Evolutionary conservation across 2,329 filamentous ascomycete genomes (phyloP).

Genomic region (Fusarium zealandicum): DNA sequence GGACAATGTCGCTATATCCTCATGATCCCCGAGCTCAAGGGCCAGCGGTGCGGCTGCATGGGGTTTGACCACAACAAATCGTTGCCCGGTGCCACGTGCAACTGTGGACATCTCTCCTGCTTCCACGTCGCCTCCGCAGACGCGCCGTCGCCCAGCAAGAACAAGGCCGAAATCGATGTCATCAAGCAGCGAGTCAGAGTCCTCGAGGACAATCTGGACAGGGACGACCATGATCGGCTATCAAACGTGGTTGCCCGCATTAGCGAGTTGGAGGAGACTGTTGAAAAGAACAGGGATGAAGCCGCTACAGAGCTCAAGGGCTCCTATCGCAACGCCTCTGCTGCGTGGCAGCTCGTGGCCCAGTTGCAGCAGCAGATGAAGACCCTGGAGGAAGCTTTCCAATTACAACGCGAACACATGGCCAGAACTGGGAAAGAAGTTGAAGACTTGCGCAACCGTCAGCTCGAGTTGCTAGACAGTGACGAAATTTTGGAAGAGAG

Average conservation of each 20-base stretch:
- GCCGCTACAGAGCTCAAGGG: conserved; percentile 60
- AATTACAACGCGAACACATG: conserved; percentile 52
- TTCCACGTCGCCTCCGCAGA: conserved; percentile 62
- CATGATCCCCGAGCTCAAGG: conserved; percentile 62
- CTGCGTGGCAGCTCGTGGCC: conserved; percentile 61
- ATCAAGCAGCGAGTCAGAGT: conserved; percentile 39
- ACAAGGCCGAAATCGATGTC: conserved; percentile 50
- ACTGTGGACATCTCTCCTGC: conserved; percentile 67
- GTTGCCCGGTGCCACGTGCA: conserved; percentile 62
- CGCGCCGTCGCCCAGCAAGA: conserved; percentile 56
- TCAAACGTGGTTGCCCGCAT: conserved; percentile 54
- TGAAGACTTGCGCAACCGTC: conserved; percentile 55
- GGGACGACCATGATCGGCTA: conserved; percentile 48
- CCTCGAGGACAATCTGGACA: conserved; percentile 46
- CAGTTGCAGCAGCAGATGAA: conserved; percentile 51
- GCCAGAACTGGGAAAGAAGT: conserved; percentile 51
- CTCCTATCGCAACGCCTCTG: conserved; percentile 62
- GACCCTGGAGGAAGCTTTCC: conserved; percentile 48
- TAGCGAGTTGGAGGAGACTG: conserved; percentile 60
- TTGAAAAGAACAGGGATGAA: conserved; percentile 61
- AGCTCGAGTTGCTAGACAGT: conserved; percentile 59
- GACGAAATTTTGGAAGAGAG: conserved; percentile 62
- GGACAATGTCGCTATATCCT: conserved; percentile 68
- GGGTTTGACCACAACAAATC: conserved; percentile 62
- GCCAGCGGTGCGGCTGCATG: conserved; percentile 65